phyloP scores from a whole-genome alignment of 352 stramenopile genomes.

The Globisporangium lucens region DNA sequence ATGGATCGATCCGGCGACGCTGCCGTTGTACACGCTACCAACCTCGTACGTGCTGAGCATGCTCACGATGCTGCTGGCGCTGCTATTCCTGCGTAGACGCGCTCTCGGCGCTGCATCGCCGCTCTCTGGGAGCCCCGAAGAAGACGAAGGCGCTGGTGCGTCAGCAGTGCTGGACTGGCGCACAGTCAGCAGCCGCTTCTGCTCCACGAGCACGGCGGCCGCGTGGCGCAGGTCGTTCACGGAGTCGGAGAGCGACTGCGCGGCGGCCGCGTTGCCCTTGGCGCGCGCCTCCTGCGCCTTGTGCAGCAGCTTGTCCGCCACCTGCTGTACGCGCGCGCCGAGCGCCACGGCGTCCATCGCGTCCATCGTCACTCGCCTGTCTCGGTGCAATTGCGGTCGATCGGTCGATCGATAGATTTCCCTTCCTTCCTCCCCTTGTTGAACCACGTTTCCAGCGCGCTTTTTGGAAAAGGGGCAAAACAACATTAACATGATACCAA shows the following conservation, averaged over 20 bases:
- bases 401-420: neutral
- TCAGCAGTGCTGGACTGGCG: constrained; percentile 11
- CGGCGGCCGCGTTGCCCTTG: constrained; percentile 50
- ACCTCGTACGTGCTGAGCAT: constrained; percentile 20
- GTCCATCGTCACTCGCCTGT: constrained; percentile 12
- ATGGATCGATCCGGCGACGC: constrained; percentile 12
- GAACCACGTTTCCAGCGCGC: no score
- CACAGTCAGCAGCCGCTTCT: constrained; percentile 39
- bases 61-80: constrained; percentile 18
- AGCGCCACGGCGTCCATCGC: constrained; percentile 44
- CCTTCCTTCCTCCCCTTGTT: neutral
- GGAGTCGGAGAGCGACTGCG: constrained; percentile 42
- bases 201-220: constrained; percentile 49
- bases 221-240: constrained; percentile 56
- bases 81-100: constrained; percentile 18
- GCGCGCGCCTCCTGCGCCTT: constrained; percentile 63
- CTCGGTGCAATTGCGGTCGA: neutral
- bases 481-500: no score
- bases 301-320: constrained; percentile 72
- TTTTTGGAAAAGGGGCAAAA: no score
- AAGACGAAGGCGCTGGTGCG: constrained; percentile 25
- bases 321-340: constrained; percentile 58
- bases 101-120: constrained; percentile 19
- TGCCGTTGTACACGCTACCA: constrained; percentile 12
- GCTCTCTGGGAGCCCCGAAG: constrained; percentile 6